Conservation (phyloP, 2,329 filamentous ascomycete genomes). For the Blastomyces parvus region DNA sequence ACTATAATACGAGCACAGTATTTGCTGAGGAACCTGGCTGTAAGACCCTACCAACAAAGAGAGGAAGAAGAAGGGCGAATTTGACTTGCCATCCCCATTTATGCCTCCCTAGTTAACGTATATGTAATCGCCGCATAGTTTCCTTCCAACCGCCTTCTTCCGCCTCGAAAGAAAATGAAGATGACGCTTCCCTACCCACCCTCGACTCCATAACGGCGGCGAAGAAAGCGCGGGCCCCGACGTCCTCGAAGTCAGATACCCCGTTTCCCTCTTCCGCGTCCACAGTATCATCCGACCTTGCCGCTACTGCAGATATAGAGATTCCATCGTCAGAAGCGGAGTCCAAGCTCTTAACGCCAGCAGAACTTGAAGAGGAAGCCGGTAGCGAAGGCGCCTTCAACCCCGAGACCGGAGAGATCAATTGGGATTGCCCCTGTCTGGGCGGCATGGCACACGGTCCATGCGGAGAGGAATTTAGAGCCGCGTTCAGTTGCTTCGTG, state of each 20-base stretch:
- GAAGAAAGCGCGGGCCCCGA: constrained; percentile 30
- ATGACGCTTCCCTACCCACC: constrained; percentile 49
- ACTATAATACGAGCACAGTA: constrained; percentile 80
- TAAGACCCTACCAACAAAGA: constrained; percentile 37
- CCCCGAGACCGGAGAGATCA: constrained; percentile 97
- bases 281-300: constrained; percentile 11
- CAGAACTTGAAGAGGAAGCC: constrained; percentile 68
- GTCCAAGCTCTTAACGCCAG: constrained; percentile 25
- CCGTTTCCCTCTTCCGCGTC: constrained; percentile 12
- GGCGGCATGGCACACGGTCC: constrained; percentile 96
- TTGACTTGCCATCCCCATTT: neutral
- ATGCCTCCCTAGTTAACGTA: neutral
- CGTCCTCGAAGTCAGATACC: neutral
- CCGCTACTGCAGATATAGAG: constrained; percentile 16
- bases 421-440: constrained; percentile 97
- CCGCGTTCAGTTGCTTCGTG: constrained; percentile 97
- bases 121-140: constrained; percentile 19
- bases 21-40: constrained; percentile 76
- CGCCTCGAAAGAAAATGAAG: constrained; percentile 23
- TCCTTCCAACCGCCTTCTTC: constrained; percentile 24
- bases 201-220: constrained; percentile 56
- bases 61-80: neutral
- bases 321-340: constrained; percentile 9
- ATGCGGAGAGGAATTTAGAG: constrained; percentile 90
- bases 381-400: constrained; percentile 88